phyloP scores from a whole-genome alignment of 768 basidiomycete genomes.

The Termitomyces sp. region DNA sequence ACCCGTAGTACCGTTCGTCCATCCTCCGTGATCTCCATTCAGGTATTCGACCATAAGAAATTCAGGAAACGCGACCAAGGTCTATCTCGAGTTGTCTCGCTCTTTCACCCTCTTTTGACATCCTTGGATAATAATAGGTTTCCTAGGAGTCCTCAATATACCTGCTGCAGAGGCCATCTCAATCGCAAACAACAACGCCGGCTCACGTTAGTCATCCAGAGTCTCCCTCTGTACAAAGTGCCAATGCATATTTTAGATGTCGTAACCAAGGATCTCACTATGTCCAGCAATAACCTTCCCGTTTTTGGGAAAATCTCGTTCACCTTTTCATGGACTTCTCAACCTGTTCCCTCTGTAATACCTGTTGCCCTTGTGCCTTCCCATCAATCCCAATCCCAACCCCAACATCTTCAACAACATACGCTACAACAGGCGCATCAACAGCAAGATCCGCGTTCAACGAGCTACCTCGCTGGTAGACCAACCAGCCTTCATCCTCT shows the following conservation, averaged over 20 bases:
- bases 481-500: conserved; percentile 11
- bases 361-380: conserved; percentile 1
- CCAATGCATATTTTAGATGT: conserved; percentile 41
- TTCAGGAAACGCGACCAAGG: conserved; percentile 87
- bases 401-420: background rate
- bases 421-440: conserved; percentile 1
- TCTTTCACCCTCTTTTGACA: conserved; percentile 22
- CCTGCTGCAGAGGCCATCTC: conserved; percentile 50
- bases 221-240: conserved; percentile 14
- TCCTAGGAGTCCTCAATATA: conserved; percentile 56
- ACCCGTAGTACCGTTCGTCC: conserved; percentile 59
- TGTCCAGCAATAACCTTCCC: conserved; percentile 70
- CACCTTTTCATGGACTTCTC: conserved; percentile 41
- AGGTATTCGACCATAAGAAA: conserved; percentile 88
- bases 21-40: conserved; percentile 74
- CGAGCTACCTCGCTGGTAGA: conserved; percentile 3
- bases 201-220: conserved; percentile 20
- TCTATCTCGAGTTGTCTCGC: conserved; percentile 19
- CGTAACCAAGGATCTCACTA: conserved; percentile 70
- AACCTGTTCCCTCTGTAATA: conserved; percentile 21
- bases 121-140: conserved; percentile 30
- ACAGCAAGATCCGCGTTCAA: conserved; percentile 10
- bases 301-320: conserved; percentile 85
- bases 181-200: conserved; percentile 42
- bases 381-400: background rate